A percentile compares a stretch with the other conserved stretches of the same genome.
These are phyloP conservation scores for Fraxinus velutina DNA, from an alignment of 305 asterid species.

Conservation along the genomic window DNA sequence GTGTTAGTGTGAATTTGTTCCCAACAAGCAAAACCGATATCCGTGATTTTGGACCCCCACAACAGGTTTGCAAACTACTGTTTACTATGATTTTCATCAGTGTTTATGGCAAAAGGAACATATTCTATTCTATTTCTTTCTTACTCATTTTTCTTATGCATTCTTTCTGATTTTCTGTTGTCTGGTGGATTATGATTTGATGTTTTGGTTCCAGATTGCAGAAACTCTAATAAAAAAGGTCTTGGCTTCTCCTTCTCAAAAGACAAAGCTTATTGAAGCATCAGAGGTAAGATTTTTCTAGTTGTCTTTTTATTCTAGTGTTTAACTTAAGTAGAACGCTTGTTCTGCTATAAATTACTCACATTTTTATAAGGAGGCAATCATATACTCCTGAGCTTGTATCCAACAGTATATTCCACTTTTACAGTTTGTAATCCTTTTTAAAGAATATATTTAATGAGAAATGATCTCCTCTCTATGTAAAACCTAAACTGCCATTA, in stretches of 20 bases:
- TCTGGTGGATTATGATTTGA: not conserved
- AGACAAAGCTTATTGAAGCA: slow-evolving; percentile 76
- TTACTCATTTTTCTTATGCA: not conserved
- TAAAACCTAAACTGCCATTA: not conserved
- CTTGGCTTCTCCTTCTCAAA: slow-evolving; percentile 78
- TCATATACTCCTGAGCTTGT: not conserved
- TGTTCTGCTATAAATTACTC: not conserved
- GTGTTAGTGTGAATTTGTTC: slow-evolving; percentile 69
- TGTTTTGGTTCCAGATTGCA: slow-evolving; percentile 57
- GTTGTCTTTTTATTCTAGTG: not conserved
- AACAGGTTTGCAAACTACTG: slow-evolving; percentile 49
- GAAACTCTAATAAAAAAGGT: slow-evolving; percentile 66
- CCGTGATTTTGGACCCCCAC: slow-evolving; percentile 81
- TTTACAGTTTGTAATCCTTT: not conserved
- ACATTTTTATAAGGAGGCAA: not conserved
- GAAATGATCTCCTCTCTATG: not conserved
- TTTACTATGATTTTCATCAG: not conserved
- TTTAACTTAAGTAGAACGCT: not conserved
- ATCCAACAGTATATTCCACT: not conserved
- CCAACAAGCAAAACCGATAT: slow-evolving; percentile 77
- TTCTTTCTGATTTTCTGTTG: not conserved
- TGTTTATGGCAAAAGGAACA: not conserved
- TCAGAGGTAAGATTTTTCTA: slow-evolving; percentile 46
- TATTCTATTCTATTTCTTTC: slow-evolving; percentile 1
- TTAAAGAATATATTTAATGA: not conserved